These are phyloP conservation scores for Hirsutella rhossiliensis DNA, from an alignment of 2,329 filamentous ascomycete species.

Conservation along the genomic window DNA sequence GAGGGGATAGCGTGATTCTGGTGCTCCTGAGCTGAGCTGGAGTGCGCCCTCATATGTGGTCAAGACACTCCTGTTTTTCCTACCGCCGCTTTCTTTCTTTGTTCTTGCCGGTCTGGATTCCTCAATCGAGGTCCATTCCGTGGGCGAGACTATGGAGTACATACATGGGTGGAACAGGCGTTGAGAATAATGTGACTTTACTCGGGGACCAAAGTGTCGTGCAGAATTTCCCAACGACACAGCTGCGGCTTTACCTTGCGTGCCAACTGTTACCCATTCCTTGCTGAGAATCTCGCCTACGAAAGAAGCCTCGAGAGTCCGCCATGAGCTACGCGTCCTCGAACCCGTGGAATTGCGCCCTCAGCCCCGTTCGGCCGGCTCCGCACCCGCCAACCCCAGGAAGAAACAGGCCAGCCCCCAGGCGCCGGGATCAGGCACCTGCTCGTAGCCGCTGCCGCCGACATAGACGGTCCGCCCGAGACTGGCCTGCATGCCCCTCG, in stretches of 20 bases:
- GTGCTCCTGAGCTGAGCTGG: conserved; percentile 59
- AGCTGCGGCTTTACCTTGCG: not conserved
- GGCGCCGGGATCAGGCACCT: conserved; percentile 54
- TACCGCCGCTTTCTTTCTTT: not conserved
- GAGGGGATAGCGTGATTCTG: conserved; percentile 80
- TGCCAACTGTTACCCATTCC: not conserved
- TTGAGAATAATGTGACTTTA: conserved; percentile 10
- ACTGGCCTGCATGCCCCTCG: conserved; percentile 85
- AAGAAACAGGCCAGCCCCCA: conserved; percentile 70
- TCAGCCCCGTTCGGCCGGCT: not conserved
- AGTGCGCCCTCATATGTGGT: not conserved
- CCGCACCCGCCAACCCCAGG: conserved; percentile 52
- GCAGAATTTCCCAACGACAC: not conserved
- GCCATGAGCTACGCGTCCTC: no score
- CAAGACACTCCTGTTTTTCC: not conserved
- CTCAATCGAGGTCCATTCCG: conserved; percentile 10
- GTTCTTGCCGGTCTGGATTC: not conserved
- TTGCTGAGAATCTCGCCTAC: no score
- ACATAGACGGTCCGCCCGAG: conserved; percentile 47
- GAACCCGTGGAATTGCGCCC: no score
- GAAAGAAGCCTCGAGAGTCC: no score
- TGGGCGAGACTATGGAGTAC: conserved; percentile 17
- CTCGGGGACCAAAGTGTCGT: not conserved
- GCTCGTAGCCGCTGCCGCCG: conserved; percentile 30
- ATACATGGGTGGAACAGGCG: conserved; percentile 20